phyloP scores from a whole-genome alignment of 441 rosid genomes.

The Brassica balearica region DNA sequence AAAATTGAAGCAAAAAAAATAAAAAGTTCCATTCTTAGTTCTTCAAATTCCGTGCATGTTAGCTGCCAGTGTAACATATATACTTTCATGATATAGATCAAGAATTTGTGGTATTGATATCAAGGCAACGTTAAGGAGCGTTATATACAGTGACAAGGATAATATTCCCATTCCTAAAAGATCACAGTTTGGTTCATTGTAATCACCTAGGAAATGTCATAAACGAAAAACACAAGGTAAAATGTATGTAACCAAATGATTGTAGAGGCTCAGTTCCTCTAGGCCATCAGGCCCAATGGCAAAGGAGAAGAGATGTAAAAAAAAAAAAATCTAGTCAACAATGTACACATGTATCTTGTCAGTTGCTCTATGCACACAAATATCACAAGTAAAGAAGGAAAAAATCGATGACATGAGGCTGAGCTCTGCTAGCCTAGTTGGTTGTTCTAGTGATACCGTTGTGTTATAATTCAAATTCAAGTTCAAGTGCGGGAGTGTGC shows the following conservation, averaged over 20 bases:
- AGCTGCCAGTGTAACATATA: neutral
- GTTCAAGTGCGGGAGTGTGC: neutral
- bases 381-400: neutral
- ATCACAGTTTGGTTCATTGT: neutral
- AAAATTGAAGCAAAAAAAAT: neutral
- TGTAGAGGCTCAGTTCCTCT: neutral
- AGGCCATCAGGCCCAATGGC: conserved; percentile 27
- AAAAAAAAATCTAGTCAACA: neutral
- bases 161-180: conserved; percentile 8
- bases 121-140: neutral
- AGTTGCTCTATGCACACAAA: neutral
- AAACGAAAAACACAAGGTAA: neutral
- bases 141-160: conserved; percentile 5
- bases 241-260: neutral
- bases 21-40: neutral
- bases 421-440: neutral
- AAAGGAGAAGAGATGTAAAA: neutral
- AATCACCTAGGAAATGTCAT: neutral
- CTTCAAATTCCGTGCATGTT: neutral
- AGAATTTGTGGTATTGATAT: neutral
- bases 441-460: neutral
- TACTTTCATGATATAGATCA: neutral
- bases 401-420: neutral
- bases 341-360: neutral
- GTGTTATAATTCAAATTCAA: neutral